Percentiles rank a stretch among this genome's conserved stretches.
phyloP scores from a whole-genome alignment of 208 protist genomes.

The Crithidia thermophila region DNA sequence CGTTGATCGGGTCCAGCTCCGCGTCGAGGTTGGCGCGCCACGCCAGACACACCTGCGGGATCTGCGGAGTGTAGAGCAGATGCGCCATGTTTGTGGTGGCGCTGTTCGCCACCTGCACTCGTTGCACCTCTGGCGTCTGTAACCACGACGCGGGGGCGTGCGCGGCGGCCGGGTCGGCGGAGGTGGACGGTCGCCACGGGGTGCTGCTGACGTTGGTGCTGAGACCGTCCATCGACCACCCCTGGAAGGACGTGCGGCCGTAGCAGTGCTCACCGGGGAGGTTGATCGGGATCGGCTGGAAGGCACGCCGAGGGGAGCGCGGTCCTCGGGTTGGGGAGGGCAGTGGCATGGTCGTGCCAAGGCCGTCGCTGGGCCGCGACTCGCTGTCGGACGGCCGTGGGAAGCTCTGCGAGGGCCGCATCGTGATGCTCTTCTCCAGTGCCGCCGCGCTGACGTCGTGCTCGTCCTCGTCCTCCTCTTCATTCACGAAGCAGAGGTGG shows the following conservation, averaged over 20 bases:
- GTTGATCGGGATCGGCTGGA: slow-evolving; percentile 30
- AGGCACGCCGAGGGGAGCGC: slow-evolving; percentile 25
- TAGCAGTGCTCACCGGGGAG: slow-evolving; percentile 11
- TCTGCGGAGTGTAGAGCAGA: slow-evolving; percentile 70
- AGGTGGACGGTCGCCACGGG: slow-evolving; percentile 9
- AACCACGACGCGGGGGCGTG: slow-evolving; percentile 1
- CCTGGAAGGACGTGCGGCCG: slow-evolving; percentile 23
- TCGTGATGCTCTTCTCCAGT: slow-evolving; percentile 16
- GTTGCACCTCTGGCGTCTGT: slow-evolving; percentile 44
- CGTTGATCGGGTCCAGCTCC: slow-evolving; percentile 50
- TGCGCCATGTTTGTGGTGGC: slow-evolving; percentile 9
- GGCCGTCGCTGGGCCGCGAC: slow-evolving; percentile 11
- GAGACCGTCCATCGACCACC: slow-evolving; percentile 2
- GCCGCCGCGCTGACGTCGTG: not conserved
- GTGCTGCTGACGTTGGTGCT: slow-evolving; percentile 10
- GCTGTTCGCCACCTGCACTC: slow-evolving; percentile 3
- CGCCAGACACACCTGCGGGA: slow-evolving; percentile 39
- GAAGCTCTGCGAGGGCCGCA: slow-evolving; percentile 31
- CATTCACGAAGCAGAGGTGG: slow-evolving; percentile 30
- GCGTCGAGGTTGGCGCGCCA: slow-evolving; percentile 57
- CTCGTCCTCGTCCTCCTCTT: slow-evolving; percentile 24
- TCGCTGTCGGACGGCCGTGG: slow-evolving; percentile 11
- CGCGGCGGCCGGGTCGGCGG: not conserved
- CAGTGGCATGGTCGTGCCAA: slow-evolving; percentile 4
- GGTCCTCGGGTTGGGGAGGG: slow-evolving; percentile 21